Base-by-base conservation (phyloP, 2,329 filamentous ascomycete species). In the Ceratocystis ficicola region DNA sequence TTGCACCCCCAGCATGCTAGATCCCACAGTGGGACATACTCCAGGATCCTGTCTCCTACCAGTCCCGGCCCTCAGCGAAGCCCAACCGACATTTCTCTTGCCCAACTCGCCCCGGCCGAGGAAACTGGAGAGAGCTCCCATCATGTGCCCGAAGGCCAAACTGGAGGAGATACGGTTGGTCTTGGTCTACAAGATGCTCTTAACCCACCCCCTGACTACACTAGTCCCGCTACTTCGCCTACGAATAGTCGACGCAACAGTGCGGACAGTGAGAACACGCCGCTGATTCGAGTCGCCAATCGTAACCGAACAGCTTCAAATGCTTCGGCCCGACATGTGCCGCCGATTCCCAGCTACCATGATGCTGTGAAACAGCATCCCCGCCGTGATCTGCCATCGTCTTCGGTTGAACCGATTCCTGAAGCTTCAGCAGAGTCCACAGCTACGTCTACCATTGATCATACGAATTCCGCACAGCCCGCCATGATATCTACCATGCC, bases 11-110 rank as follows among this genome's bases (percentile, higher is more conserved):
- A 83, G 59, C 90, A 95, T 74, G 83, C 83, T 48, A 82, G 91
- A 67, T 87, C 88, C 52, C 82, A 85, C 68, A 94, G 88, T 72
- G 88, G 89, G 64, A 92, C 90, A 71, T 86, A 91, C 72, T 65
- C 63, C 44, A 83, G 90, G 69, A 79, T 92, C 59, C 78, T 88
- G 70, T 80, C 86, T 69, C 88, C 91, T 7, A 88, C 88, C 22
- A 96, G 90, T 72, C 92, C 93, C 0, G 94, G 94, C 2, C 94
- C 94, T 1, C 82, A 91, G 68, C 84, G 93, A 70, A 95, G 90
- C 72, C 92, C 94, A 7, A 97, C 94, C 10, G 94, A 97, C 74
- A 99, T 99, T 70, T 96, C 92, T 7, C 83, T 99, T 61, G 89
- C 92, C 32, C 90, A 93, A 72, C 81, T 96, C 64, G 86, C 89